These are phyloP conservation scores for Cicer chorassanicum DNA, from an alignment of 306 rosid species.

Conservation along the genomic window DNA sequence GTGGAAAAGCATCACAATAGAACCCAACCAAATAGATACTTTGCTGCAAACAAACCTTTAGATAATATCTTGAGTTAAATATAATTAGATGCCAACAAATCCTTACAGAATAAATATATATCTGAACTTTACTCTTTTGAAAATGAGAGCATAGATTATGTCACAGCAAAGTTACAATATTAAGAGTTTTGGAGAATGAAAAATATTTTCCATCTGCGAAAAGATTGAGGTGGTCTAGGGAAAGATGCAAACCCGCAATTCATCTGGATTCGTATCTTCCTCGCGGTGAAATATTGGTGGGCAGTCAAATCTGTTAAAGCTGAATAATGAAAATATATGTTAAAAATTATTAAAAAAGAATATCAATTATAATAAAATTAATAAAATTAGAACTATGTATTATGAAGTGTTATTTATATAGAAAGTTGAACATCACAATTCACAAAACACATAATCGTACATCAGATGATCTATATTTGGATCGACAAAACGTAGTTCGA, in stretches of 20 bases:
- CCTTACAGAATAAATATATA: slow-evolving; percentile 10
- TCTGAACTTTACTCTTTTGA: slow-evolving; percentile 14
- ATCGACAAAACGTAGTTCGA: slow-evolving; percentile 85
- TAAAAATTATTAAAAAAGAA: slow-evolving; percentile 23
- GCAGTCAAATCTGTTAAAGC: slow-evolving; percentile 87
- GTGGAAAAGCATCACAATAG: not conserved
- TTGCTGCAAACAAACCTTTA: not conserved
- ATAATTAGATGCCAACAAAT: slow-evolving; percentile 1
- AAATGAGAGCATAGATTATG: slow-evolving; percentile 14
- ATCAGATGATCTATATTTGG: slow-evolving; percentile 95
- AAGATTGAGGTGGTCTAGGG: slow-evolving; percentile 39
- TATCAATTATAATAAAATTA: slow-evolving; percentile 34
- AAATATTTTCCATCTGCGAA: slow-evolving; percentile 22
- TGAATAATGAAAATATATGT: slow-evolving; percentile 52
- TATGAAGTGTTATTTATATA: slow-evolving; percentile 20
- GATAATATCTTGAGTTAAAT: slow-evolving; percentile 27
- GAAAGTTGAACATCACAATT: slow-evolving; percentile 41
- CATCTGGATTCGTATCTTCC: slow-evolving; percentile 76
- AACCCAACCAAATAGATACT: slow-evolving; percentile 11
- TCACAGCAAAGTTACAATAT: slow-evolving; percentile 22
- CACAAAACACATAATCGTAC: slow-evolving; percentile 57
- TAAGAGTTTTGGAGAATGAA: slow-evolving; percentile 27
- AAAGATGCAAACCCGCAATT: slow-evolving; percentile 75
- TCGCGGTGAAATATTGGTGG: slow-evolving; percentile 89
- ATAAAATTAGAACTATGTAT: slow-evolving; percentile 29